A percentile compares a stretch with the other conserved stretches of the same genome.
These are phyloP conservation scores for Rubus parviflorus DNA, from an alignment of 306 rosid genomes.

Conservation along the genomic window DNA sequence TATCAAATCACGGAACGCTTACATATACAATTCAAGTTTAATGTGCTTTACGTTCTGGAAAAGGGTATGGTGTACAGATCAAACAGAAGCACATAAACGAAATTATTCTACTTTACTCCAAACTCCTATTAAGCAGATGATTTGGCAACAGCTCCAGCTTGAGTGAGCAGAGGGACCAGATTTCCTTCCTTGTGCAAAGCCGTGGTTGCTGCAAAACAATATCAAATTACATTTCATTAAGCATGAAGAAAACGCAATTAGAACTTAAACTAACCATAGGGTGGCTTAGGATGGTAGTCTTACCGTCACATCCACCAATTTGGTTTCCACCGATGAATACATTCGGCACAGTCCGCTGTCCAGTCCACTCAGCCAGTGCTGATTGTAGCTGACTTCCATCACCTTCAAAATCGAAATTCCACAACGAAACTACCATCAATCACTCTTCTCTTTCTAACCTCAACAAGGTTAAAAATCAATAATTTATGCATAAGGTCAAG, in stretches of 20 bases:
- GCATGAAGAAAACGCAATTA: not conserved
- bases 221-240: not conserved
- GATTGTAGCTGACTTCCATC: slow-evolving; percentile 74
- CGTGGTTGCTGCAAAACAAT: slow-evolving; percentile 52
- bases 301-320: slow-evolving; percentile 92
- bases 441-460: not conserved
- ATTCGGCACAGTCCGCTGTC: slow-evolving; percentile 85
- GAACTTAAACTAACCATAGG: not conserved
- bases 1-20: not conserved
- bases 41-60: not conserved
- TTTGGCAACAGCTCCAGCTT: slow-evolving; percentile 60
- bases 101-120: not conserved
- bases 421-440: slow-evolving; percentile 12
- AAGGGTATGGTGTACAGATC: not conserved
- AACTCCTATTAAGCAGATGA: slow-evolving; percentile 32
- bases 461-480: not conserved
- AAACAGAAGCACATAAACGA: not conserved
- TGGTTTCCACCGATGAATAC: slow-evolving; percentile 88
- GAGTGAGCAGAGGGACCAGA: slow-evolving; percentile 62
- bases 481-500: not conserved
- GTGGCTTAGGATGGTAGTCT: slow-evolving; percentile 14
- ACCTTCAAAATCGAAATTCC: slow-evolving; percentile 43
- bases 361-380: slow-evolving; percentile 69
- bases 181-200: slow-evolving; percentile 58
- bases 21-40: slow-evolving; percentile 2